Conservation (phyloP, 768 basidiomycete species). For the Infundibulicybe gibba region DNA sequence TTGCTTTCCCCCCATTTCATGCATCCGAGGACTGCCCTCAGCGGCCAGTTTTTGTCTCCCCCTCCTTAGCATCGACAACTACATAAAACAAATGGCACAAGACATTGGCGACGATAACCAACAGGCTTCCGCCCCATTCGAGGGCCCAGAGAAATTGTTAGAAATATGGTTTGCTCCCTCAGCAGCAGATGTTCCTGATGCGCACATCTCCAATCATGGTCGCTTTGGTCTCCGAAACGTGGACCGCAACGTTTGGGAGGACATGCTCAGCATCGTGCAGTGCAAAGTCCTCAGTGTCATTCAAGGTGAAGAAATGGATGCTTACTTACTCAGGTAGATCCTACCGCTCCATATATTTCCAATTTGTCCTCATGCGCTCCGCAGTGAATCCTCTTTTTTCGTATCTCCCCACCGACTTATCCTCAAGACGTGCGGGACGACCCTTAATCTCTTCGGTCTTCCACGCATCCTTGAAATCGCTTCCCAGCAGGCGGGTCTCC, state of each 20-base stretch:
- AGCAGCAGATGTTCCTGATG: conserved; percentile 51
- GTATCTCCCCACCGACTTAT: conserved; percentile 94
- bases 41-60: conserved; percentile 26
- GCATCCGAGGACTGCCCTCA: conserved; percentile 31
- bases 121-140: conserved; percentile 53
- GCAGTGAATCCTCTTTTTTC: conserved; percentile 97
- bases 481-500: conserved; percentile 57
- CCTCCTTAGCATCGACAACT: conserved; percentile 45
- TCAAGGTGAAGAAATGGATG: conserved; percentile 87
- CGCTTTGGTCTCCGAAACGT: conserved; percentile 77
- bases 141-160: conserved; percentile 92
- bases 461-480: conserved; percentile 96
- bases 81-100: conserved; percentile 22
- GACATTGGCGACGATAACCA: conserved; percentile 28
- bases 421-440: conserved; percentile 98
- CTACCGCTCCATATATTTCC: conserved; percentile 2
- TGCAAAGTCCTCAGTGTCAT: conserved; percentile 94
- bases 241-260: conserved; percentile 81
- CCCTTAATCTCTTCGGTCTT: conserved; percentile 92
- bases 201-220: conserved; percentile 29
- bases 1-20: conserved; percentile 29
- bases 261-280: conserved; percentile 94
- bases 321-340: conserved; percentile 90
- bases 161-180: conserved; percentile 97
- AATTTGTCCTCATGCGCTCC: conserved; percentile 7